phyloP scores from a whole-genome alignment of 2,329 filamentous ascomycete species.

The Akanthomyces muscarius region DNA sequence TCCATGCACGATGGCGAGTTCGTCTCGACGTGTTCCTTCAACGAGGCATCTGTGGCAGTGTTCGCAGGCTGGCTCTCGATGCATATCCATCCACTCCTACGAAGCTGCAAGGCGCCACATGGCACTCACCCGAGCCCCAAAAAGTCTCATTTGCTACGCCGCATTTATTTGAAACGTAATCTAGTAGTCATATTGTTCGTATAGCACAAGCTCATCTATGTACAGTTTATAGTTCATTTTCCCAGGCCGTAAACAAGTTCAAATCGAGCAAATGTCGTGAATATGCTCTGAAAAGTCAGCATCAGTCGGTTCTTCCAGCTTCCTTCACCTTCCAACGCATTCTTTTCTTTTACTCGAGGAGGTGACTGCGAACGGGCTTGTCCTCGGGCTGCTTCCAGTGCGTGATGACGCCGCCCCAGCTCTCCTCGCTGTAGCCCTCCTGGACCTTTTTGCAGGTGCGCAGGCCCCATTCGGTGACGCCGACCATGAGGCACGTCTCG shows the following conservation, averaged over 20 bases:
- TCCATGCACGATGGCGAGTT: neutral
- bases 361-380: constrained; percentile 26
- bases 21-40: too few species aligned
- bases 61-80: too few species aligned
- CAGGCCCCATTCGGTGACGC: constrained; percentile 67
- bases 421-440: constrained; percentile 72
- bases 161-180: neutral
- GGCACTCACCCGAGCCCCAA: too few species aligned
- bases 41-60: too few species aligned
- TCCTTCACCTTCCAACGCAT: neutral
- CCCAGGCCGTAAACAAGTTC: neutral
- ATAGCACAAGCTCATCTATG: constrained; percentile 5
- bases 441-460: constrained; percentile 56
- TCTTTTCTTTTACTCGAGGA: constrained; percentile 17
- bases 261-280: neutral
- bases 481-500: constrained; percentile 65
- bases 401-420: constrained; percentile 67
- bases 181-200: constrained; percentile 9
- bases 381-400: constrained; percentile 52
- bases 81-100: neutral
- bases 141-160: neutral
- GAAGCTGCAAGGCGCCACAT: neutral
- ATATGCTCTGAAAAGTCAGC: neutral
- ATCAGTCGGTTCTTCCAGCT: too few species aligned
- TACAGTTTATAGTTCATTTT: neutral